Evolutionary conservation across 2,329 filamentous ascomycete species (phyloP).

Genomic region (Penicillium sp.): DNA sequence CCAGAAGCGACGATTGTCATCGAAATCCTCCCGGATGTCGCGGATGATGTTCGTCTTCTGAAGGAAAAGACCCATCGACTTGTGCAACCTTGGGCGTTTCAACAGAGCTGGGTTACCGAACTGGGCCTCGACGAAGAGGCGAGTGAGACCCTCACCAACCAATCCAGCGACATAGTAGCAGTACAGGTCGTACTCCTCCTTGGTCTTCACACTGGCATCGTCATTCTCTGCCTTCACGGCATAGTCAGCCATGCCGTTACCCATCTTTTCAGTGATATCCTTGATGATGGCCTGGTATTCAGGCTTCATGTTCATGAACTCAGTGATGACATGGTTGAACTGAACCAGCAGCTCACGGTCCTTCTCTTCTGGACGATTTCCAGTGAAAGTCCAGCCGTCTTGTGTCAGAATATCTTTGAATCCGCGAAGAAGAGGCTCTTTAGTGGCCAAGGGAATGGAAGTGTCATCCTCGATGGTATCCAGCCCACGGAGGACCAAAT

Average conservation of each 20-base stretch:
- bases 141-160: conserved; percentile 91
- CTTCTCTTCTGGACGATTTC: conserved; percentile 87
- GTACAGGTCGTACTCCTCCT: conserved; percentile 92
- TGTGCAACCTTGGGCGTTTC: conserved; percentile 74
- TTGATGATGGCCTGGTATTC: conserved; percentile 82
- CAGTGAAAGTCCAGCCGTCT: conserved; percentile 87
- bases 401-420: conserved; percentile 77
- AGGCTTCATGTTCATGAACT: conserved; percentile 85
- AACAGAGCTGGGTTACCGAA: conserved; percentile 84
- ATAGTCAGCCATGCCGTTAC: conserved; percentile 98
- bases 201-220: conserved; percentile 73
- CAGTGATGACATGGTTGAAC: conserved; percentile 80
- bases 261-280: conserved; percentile 93
- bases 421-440: conserved; percentile 79
- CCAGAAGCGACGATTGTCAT: conserved; percentile 88
- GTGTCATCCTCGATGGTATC: conserved; percentile 99
- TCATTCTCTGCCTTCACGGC: conserved; percentile 79
- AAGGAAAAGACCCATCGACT: conserved; percentile 95
- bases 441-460: conserved; percentile 76
- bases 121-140: conserved; percentile 81
- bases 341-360: conserved; percentile 88
- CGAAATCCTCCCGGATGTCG: conserved; percentile 85
- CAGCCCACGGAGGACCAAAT: conserved; percentile 83
- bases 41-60: conserved; percentile 99
- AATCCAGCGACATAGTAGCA: conserved; percentile 98